phyloP scores from a whole-genome alignment of 2,329 filamentous ascomycete genomes.

The Phoma sp. region DNA sequence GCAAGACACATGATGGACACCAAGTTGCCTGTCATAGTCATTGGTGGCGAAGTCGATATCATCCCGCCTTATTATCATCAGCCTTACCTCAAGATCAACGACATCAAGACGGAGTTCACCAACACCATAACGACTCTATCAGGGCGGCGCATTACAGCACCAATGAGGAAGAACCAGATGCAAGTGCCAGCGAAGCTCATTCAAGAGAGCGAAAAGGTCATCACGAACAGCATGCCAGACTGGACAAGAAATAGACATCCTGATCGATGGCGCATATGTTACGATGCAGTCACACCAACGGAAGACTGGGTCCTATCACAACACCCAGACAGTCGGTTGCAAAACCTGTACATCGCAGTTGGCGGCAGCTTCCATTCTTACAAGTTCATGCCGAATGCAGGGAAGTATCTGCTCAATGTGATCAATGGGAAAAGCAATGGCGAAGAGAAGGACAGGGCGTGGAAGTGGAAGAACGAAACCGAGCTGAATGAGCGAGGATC shows the following conservation, averaged over 20 bases:
- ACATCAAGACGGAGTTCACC: conserved; percentile 61
- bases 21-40: conserved; percentile 61
- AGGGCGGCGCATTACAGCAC: conserved; percentile 60
- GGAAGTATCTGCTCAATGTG: conserved; percentile 62
- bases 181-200: conserved; percentile 51
- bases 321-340: conserved; percentile 56
- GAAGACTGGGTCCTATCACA: conserved; percentile 66
- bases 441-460: conserved; percentile 42
- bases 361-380: conserved; percentile 68
- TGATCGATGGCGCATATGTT: conserved; percentile 58
- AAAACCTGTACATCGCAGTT: conserved; percentile 64
- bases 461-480: conserved; percentile 43
- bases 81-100: conserved; percentile 65
- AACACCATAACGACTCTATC: conserved; percentile 58
- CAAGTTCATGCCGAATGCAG: conserved; percentile 69
- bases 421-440: conserved; percentile 45
- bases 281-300: conserved; percentile 66
- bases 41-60: conserved; percentile 55
- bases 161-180: conserved; percentile 55
- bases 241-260: conserved; percentile 43
- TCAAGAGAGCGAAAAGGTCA: conserved; percentile 47
- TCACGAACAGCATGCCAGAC: conserved; percentile 36
- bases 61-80: conserved; percentile 57
- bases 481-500: conserved; percentile 22
- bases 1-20: conserved; percentile 50